Evolutionary conservation across 106 monocot genomes (phyloP).

Genomic region (Xerophyta viscosa): DNA sequence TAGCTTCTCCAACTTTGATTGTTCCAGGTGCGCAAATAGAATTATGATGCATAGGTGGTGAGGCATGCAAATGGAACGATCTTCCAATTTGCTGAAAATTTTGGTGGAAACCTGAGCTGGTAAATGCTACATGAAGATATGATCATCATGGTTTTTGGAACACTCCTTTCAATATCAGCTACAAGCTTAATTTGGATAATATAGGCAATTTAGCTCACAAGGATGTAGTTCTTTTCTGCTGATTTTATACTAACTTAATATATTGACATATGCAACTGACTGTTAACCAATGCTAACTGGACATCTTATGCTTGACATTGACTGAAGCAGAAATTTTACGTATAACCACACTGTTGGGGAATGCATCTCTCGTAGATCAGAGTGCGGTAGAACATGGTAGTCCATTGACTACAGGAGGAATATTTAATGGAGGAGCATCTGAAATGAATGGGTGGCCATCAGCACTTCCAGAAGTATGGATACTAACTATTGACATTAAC

Average conservation of each 20-base stretch:
- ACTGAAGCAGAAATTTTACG: slow-evolving; percentile 98
- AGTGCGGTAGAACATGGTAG: slow-evolving; percentile 94
- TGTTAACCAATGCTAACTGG: slow-evolving; percentile 61
- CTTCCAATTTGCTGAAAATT: too few relatives aligned
- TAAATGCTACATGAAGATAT: too few relatives aligned
- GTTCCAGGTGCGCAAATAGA: too few relatives aligned
- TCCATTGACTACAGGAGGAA: slow-evolving; percentile 74
- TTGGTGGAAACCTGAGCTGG: too few relatives aligned
- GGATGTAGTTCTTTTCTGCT: not conserved
- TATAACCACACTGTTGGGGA: slow-evolving; percentile 94
- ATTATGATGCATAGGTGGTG: too few relatives aligned
- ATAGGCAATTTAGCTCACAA: too few relatives aligned
- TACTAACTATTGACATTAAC: slow-evolving; percentile 94
- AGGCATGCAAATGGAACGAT: too few relatives aligned
- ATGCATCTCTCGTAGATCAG: slow-evolving; percentile 90
- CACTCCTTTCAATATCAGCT: too few relatives aligned
- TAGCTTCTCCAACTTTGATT: too few relatives aligned
- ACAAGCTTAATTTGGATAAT: too few relatives aligned
- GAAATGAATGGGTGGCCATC: slow-evolving; percentile 90
- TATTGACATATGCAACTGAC: slow-evolving; percentile 15
- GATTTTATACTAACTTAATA: slow-evolving; percentile 2
- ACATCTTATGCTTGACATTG: slow-evolving; percentile 82
- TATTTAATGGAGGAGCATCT: slow-evolving; percentile 81
- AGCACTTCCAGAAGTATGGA: slow-evolving; percentile 94
- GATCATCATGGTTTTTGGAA: too few relatives aligned